Evolutionary conservation across 352 stramenopile species (phyloP), one percentile per base, ranked within the genome.

Genomic region (Globisporangium viniferum): DNA sequence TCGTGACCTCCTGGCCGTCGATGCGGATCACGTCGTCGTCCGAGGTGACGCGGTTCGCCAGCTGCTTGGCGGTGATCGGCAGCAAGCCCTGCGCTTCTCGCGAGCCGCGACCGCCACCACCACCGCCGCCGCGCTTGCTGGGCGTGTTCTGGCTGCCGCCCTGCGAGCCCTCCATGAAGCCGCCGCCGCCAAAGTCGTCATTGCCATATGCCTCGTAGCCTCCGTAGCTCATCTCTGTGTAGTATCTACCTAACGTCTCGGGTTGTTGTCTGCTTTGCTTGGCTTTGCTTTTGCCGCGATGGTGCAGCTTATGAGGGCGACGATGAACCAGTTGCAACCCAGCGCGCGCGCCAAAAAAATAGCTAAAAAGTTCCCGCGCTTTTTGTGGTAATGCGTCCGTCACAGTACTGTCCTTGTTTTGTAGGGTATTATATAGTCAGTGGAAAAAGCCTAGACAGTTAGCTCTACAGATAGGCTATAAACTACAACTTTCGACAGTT

Each of bases 41-140:
- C 39, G 73, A 64, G 5, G 73, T 57, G 62, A 70, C 70, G 29
- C 84, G 65, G 31, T 64, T 80, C 22, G 89, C 72, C 55, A 97
- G 53, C 82, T 98, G 97, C 64, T 85, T 83, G 68, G 98, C 82
- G 1, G 92, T 98, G 35, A 98, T 74, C 12, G 95, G 93, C n/a
- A 97, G 83, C n/a, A 98, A 71, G 46, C 89, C 97, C 84, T 98
- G 94, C 35, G 73, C 69, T 36, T 89, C 81, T 27, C 81, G 77
- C 27, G 73, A 76, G 53, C 62, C 73, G 39, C 75, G 57, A 6
- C 31, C 31, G 5, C 31, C 31, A 36, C 81, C 77, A n/a, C 69
- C 73, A 22, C 73, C 72, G 20, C 72, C 67, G 14, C 71, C 69
- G 35, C 78, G 78, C 64, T 89, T 89, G 46, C 39, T 80, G 12